These are phyloP conservation scores for Rhodomyrtus psidioides DNA, from an alignment of 441 rosid species.

Conservation along the genomic window DNA sequence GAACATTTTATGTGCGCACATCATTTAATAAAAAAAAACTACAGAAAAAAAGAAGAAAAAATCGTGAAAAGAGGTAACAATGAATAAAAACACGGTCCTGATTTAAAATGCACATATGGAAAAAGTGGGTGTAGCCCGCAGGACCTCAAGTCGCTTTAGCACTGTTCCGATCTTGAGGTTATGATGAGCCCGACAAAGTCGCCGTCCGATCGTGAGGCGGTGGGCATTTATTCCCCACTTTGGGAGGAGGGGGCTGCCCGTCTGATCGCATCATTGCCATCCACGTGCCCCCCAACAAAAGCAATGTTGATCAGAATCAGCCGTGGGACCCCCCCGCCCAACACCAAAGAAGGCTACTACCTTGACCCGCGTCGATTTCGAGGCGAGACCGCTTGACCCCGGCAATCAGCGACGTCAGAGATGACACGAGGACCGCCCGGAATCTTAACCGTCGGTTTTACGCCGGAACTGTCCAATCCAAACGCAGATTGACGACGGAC, in stretches of 20 bases:
- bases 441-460: neutral
- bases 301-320: neutral
- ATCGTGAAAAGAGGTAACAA: neutral
- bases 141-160: neutral
- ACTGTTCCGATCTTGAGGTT: neutral
- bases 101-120: neutral
- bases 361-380: constrained; percentile 28
- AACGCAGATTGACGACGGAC: neutral
- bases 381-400: constrained; percentile 13
- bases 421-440: constrained; percentile 11
- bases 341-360: neutral
- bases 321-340: neutral
- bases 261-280: constrained; percentile 9
- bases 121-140: neutral
- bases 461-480: neutral
- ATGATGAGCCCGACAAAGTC: neutral
- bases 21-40: neutral
- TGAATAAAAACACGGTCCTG: neutral
- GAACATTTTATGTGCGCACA: neutral
- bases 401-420: constrained; percentile 14
- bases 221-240: neutral
- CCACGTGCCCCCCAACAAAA: constrained; percentile 16
- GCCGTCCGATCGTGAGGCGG: neutral
- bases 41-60: neutral
- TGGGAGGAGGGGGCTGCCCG: neutral